Percentiles rank a stretch among this genome's conserved stretches.
Conservation (phyloP, 148 eudicot species). For the Nepenthes mirabilis region DNA sequence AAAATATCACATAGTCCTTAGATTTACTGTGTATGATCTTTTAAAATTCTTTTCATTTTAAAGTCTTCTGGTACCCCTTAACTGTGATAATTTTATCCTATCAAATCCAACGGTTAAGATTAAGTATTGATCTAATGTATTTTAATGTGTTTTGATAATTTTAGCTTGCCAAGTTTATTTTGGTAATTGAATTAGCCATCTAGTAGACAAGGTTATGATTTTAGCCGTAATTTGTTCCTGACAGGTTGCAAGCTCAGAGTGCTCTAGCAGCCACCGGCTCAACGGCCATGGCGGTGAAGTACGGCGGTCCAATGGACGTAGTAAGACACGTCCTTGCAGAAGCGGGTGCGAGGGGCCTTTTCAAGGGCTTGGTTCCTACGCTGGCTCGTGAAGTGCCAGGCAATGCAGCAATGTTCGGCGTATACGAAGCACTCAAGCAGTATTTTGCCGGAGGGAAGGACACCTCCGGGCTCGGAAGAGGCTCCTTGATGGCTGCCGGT, state of each 20-base stretch:
- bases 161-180: too few relatives aligned
- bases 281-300: slow-evolving; percentile 46
- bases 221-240: slow-evolving; percentile 1
- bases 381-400: slow-evolving; percentile 95
- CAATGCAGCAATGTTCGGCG: slow-evolving; percentile 87
- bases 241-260: slow-evolving; percentile 93
- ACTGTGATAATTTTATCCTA: too few relatives aligned
- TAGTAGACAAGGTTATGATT: too few relatives aligned
- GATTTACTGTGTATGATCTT: too few relatives aligned
- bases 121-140: too few relatives aligned
- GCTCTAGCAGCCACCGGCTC: slow-evolving; percentile 47
- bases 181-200: too few relatives aligned
- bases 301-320: slow-evolving; percentile 83
- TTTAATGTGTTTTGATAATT: too few relatives aligned
- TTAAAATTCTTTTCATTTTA: too few relatives aligned
- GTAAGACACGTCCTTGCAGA: slow-evolving; percentile 66
- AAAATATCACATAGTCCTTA: too few relatives aligned
- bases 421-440: slow-evolving; percentile 69
- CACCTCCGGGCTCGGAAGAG: slow-evolving; percentile 68
- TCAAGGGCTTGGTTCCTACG: slow-evolving; percentile 83
- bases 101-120: too few relatives aligned
- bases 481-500: slow-evolving; percentile 64
- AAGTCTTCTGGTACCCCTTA: too few relatives aligned
- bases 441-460: slow-evolving; percentile 65
- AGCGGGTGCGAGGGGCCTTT: slow-evolving; percentile 74